phyloP scores from a whole-genome alignment of 164 flowering plant species.

The Paratinospora sagittata region DNA sequence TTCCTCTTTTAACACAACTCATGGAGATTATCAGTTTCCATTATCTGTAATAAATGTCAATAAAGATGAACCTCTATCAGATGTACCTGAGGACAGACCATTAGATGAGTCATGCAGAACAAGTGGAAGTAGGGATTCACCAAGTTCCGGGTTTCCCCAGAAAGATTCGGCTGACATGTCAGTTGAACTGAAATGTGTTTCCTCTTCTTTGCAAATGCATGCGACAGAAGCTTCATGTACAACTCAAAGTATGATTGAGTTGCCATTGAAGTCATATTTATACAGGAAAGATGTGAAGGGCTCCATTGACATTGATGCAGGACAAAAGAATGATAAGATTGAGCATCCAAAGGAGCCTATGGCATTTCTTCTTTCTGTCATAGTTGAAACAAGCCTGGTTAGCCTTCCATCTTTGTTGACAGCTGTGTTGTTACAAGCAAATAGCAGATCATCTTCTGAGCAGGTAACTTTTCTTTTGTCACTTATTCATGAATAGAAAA shows the following conservation, averaged over 20 bases:
- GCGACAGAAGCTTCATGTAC: background rate
- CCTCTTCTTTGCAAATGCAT: conserved; percentile 1
- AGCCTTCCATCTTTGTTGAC: conserved; percentile 86
- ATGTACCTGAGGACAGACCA: conserved; percentile 40
- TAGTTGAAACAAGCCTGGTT: conserved; percentile 83
- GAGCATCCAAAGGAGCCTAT: conserved; percentile 43
- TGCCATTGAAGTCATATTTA: conserved; percentile 17
- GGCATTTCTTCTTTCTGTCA: conserved; percentile 64
- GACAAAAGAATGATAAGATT: conserved; percentile 29
- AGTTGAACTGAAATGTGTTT: background rate
- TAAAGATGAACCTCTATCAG: conserved; percentile 21
- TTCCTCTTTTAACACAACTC: conserved; percentile 17
- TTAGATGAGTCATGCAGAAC: conserved; percentile 26
- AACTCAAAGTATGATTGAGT: conserved; percentile 19
- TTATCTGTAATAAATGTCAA: conserved; percentile 18
- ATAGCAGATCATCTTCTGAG: conserved; percentile 66
- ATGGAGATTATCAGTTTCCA: conserved; percentile 26
- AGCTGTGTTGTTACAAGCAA: conserved; percentile 85
- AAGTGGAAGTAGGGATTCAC: conserved; percentile 13
- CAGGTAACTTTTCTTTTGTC: conserved; percentile 49
- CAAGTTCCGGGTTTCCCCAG: conserved; percentile 16
- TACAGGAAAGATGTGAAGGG: conserved; percentile 35
- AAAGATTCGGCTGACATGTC: conserved; percentile 10
- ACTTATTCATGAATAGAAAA: background rate
- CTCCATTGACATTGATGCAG: conserved; percentile 20